Evolutionary conservation across 176 grass and related monocot genomes (phyloP).

Genomic region (Typha latifolia): DNA sequence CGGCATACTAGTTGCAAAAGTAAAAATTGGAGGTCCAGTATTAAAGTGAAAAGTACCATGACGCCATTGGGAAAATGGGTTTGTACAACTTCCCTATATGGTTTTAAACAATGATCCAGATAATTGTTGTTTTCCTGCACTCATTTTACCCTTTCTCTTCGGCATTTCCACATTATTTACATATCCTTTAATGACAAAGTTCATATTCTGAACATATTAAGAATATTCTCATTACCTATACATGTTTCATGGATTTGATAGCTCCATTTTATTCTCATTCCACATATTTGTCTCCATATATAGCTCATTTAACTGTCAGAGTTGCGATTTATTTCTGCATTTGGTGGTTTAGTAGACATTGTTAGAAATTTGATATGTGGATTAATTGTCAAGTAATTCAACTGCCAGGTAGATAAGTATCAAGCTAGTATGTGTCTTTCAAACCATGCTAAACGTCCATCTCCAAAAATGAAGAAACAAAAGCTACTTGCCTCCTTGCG

Average conservation of each 20-base stretch:
- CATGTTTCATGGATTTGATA: background rate
- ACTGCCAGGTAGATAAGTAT: constrained; percentile 70
- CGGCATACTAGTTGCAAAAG: constrained; percentile 80
- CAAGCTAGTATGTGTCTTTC: constrained; percentile 36
- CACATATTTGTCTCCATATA: background rate
- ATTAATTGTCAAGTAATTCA: constrained; percentile 22
- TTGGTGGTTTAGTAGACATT: background rate
- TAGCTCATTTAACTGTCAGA: background rate
- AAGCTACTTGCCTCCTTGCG: constrained; percentile 69
- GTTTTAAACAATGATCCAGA: too few relatives aligned
- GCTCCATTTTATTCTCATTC: background rate
- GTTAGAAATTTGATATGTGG: background rate
- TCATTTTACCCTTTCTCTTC: too few relatives aligned
- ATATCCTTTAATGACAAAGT: too few relatives aligned
- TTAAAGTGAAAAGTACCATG: constrained; percentile 65
- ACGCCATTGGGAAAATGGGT: constrained; percentile 93
- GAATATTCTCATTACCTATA: background rate
- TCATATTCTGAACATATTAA: too few relatives aligned
- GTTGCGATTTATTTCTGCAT: background rate
- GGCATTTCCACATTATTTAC: too few relatives aligned
- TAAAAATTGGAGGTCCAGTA: constrained; percentile 97
- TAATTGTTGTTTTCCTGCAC: too few relatives aligned
- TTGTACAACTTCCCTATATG: constrained; percentile 8
- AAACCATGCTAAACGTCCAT: constrained; percentile 56
- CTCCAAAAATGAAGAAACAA: constrained; percentile 87